Conservation (phyloP, 495 filamentous ascomycete genomes). For the Bryoglossum gracile region DNA sequence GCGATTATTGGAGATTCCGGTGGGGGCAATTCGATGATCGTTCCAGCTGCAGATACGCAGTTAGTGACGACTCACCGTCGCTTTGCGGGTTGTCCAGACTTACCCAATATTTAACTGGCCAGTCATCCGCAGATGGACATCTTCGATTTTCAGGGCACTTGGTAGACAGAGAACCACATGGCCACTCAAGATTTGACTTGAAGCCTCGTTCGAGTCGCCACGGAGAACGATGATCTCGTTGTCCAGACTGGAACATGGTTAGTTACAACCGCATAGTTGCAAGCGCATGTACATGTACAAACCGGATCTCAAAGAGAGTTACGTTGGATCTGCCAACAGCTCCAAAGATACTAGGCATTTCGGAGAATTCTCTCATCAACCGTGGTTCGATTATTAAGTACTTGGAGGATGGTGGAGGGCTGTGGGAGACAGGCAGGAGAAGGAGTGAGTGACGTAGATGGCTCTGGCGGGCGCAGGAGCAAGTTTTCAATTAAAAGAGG, state of each 20-base stretch:
- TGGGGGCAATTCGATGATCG: constrained; percentile 40
- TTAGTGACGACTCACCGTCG: too few relatives aligned
- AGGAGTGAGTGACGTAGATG: too few relatives aligned
- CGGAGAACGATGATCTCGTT: constrained; percentile 74
- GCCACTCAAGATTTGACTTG: constrained; percentile 67
- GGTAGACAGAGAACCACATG: constrained; percentile 68
- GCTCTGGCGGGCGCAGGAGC: too few relatives aligned
- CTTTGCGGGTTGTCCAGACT: too few relatives aligned
- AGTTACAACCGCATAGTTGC: neutral
- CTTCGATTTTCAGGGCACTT: constrained; percentile 60
- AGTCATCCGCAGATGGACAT: constrained; percentile 62
- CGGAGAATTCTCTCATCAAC: too few relatives aligned
- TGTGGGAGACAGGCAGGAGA: too few relatives aligned
- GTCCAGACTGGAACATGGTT: constrained; percentile 50
- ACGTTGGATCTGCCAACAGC: constrained; percentile 35
- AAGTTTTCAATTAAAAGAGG: too few relatives aligned
- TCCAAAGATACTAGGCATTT: constrained; percentile 44
- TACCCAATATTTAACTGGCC: constrained; percentile 65
- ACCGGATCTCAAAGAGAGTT: constrained; percentile 50
- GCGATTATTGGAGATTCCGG: constrained; percentile 41
- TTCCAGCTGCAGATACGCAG: constrained; percentile 34
- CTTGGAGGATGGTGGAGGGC: too few relatives aligned
- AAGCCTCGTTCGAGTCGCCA: constrained; percentile 65
- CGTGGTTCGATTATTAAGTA: too few relatives aligned
- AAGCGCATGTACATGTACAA: constrained; percentile 16